Evolutionary conservation across 257 asterid genomes (phyloP), one percentile per base, ranked within the genome.

Genomic region (Ophiorrhiza pumila): DNA sequence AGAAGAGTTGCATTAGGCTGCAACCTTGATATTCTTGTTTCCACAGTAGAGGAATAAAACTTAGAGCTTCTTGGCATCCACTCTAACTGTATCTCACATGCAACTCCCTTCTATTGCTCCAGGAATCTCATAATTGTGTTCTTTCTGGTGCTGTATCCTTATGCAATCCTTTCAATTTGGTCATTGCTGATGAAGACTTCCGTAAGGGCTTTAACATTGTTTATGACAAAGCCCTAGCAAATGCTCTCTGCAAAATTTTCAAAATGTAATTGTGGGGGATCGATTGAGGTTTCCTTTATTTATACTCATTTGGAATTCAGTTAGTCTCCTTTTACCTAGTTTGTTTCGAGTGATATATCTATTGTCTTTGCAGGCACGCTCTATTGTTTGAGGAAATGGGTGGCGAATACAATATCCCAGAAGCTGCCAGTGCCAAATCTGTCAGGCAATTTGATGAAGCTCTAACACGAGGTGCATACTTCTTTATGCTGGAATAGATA

Each of bases 381-480:
- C 96, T 82, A 72, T 80, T 94, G 66, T 94, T 94, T 71, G 96
- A 90, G 85, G 97, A 91, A 72, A 84, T 91, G 35, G 92, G 96
- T 58, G 97, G 93, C 42, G 97, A 91, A 74, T 94, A 79, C 74
- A 86, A 94, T 78, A 91, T 94, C 78, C 88, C 96, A 55, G 74
- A 84, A 68, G 93, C 85, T 80, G 87, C 92, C 65, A 88, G 85
- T 84, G 88, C 97, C 75, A 86, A 83, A 85, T 83, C 97, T 68
- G 96, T 94, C 64, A 81, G 97, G 81, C 96, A 91, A 76, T 94
- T 91, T 76, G 99, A 94, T 70, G 99, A 91, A 57, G 97, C 93
- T 65, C 80, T 94, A 43, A 94, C 99, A 41, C 80, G 99, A 81
- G 99, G 99, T 90, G 52, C 77, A 81, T 50, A 78, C 80, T 52